Evolutionary conservation across 2,329 filamentous ascomycete species (phyloP), one percentile per base, ranked within the genome.

Genomic region (Trichoderma semiorbis): DNA sequence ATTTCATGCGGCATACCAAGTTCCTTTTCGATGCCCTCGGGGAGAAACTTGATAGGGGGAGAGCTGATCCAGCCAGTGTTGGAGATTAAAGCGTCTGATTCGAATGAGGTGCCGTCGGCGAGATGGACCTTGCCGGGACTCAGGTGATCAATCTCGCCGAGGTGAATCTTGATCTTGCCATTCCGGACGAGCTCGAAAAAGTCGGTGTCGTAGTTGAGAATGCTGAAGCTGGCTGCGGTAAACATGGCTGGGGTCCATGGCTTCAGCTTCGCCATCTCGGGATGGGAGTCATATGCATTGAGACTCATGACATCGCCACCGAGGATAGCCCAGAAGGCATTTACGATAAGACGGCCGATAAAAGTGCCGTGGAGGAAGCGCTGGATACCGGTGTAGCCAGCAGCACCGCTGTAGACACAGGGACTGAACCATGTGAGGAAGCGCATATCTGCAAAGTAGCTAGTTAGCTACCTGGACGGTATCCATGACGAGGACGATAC

Each of bases 361-460:
- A 82, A 79, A 0, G 88, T 91, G 26, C 84, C 82, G 74, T 92
- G 89, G 61, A 90, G 82, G 72, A 91, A 88, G 11, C 79, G 77
- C 4, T 89, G 84, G 2, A 88, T 82, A 12, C 81, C 81, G 14
- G 84, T 81, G 74, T 86, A 91, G 1, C 90, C 91, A 76, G 90
- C 90, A 2, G 85, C 86, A 2, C 85, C 83, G 5, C 90, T 91
- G 90, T 91, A 95, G 16, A 92, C 86, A 77, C 92, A 94, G 0
- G 93, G 92, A 66, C 88, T 90, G 79, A 95, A 89, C 89, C 91
- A 94, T 2, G 89, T 92, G 68, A 94, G 81, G 74, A 92, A 85
- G 0, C 92, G 89, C 0, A 88, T 91, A 36, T 85, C 83, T 84
- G 67, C n/a, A 10, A n/a, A 14, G 7, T 3, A 18, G 6, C 6